These are phyloP conservation scores for Coemansia sp. DNA, from an alignment of 192 early-diverging fungal species.

Conservation along the genomic window DNA sequence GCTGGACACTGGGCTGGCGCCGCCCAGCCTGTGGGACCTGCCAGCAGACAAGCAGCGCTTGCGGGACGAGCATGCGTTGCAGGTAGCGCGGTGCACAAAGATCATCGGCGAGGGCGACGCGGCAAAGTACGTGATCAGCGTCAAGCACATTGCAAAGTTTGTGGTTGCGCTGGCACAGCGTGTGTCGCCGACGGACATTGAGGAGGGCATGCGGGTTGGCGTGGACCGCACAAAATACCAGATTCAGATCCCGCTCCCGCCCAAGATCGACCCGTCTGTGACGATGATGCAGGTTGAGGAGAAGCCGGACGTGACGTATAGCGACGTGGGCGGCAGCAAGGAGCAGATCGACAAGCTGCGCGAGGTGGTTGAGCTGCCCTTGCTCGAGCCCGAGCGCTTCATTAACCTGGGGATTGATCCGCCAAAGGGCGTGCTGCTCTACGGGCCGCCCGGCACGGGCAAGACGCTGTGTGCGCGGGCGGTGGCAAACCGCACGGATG, in stretches of 20 bases:
- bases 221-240: conserved; percentile 99
- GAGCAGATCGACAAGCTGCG: conserved; percentile 99
- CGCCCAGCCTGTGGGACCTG: conserved; percentile 98
- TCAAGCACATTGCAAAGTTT: conserved; percentile 99
- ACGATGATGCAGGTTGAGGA: conserved; percentile 99
- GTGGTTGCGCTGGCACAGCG: conserved; percentile 94
- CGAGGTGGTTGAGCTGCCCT: conserved; percentile 97
- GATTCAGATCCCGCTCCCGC: conserved; percentile 97
- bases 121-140: conserved; percentile 97
- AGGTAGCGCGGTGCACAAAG: conserved; percentile 98
- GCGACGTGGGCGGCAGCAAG: conserved; percentile 99
- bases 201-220: conserved; percentile 98
- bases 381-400: conserved; percentile 93
- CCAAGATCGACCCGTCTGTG: conserved; percentile 95
- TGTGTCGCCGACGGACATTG: conserved; percentile 98
- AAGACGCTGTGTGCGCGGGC: conserved; percentile 98
- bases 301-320: conserved; percentile 99
- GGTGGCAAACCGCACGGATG: conserved; percentile 98
- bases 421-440: conserved; percentile 97
- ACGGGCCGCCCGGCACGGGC: conserved; percentile 94
- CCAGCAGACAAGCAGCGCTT: conserved; percentile 98
- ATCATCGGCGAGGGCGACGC: conserved; percentile 90
- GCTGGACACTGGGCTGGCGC: conserved; percentile 95
- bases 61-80: conserved; percentile 81
- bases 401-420: conserved; percentile 98